Evolutionary conservation across 768 basidiomycete species (phyloP).

Genomic region (Suillus variegatus): DNA sequence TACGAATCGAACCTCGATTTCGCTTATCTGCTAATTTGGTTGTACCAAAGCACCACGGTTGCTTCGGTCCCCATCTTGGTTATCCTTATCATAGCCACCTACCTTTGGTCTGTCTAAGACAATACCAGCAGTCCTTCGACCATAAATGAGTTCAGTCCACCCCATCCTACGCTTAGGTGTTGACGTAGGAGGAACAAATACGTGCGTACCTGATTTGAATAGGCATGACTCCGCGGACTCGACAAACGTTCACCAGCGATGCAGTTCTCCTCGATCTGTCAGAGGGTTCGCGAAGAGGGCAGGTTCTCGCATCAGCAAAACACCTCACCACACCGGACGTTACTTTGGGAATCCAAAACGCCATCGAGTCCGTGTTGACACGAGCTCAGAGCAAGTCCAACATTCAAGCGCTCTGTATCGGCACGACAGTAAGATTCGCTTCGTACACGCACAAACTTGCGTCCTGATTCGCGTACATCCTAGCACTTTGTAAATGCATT

Average conservation of each 20-base stretch:
- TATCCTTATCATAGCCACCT: neutral
- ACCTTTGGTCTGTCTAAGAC: neutral
- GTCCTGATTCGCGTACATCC: conserved; percentile 16
- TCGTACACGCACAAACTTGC: neutral
- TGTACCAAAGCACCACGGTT: neutral
- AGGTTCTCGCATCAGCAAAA: conserved; percentile 40
- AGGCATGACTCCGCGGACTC: neutral
- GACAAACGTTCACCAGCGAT: conserved; percentile 25
- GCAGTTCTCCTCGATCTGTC: conserved; percentile 27
- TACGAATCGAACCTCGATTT: neutral
- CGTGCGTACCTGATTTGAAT: conserved; percentile 16
- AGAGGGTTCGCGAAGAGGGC: conserved; percentile 12
- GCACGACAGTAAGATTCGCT: conserved; percentile 50
- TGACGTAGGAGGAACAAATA: conserved; percentile 38
- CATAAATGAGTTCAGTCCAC: conserved; percentile 2
- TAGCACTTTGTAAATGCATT: conserved; percentile 62
- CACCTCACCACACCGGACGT: conserved; percentile 57
- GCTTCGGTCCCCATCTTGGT: neutral
- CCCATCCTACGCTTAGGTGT: conserved; percentile 29
- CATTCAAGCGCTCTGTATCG: conserved; percentile 56
- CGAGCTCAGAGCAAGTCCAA: conserved; percentile 34
- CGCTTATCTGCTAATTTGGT: conserved; percentile 2
- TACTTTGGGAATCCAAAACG: conserved; percentile 57
- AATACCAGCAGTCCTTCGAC: neutral
- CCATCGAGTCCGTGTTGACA: conserved; percentile 47